phyloP scores from a whole-genome alignment of 2,329 filamentous ascomycete species.

The Penicillium oxalicum region DNA sequence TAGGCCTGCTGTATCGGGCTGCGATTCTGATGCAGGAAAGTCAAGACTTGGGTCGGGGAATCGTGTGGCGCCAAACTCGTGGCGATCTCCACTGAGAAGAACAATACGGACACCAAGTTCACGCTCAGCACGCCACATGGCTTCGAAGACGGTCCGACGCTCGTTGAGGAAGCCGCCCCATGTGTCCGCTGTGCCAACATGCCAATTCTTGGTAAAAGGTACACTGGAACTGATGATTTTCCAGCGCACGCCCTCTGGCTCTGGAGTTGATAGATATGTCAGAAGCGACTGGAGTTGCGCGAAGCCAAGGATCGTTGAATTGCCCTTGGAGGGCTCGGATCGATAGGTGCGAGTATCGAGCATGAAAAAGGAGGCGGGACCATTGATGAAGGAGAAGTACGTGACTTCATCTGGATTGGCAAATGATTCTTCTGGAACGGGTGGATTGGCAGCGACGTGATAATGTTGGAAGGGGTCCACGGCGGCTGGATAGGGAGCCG shows the following conservation, averaged over 20 bases:
- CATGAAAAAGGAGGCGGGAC: conserved; percentile 90
- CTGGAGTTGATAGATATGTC: conserved; percentile 65
- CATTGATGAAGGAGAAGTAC: conserved; percentile 85
- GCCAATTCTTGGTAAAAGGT: conserved; percentile 98
- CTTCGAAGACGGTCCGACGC: conserved; percentile 70
- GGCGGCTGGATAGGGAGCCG: conserved; percentile 71
- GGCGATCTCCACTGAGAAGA: conserved; percentile 84
- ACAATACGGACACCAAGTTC: conserved; percentile 68
- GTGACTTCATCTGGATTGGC: conserved; percentile 57
- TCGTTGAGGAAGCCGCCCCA: conserved; percentile 90
- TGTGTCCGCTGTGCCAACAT: conserved; percentile 77
- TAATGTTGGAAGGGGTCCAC: conserved; percentile 83
- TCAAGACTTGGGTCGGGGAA: conserved; percentile 47
- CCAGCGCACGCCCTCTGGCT: conserved; percentile 76
- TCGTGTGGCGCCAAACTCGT: conserved; percentile 89
- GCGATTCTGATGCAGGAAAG: conserved; percentile 12
- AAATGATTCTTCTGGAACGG: conserved; percentile 47
- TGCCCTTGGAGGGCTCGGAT: conserved; percentile 44
- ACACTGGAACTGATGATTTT: conserved; percentile 88
- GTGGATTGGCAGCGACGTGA: conserved; percentile 78
- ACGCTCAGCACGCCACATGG: conserved; percentile 83
- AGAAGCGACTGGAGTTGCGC: conserved; percentile 75
- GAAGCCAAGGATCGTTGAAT: conserved; percentile 82
- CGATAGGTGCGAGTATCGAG: conserved; percentile 86
- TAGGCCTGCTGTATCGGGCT: conserved; percentile 27